A percentile compares a stretch with the other conserved stretches of the same genome.
Conservation (phyloP, 306 rosid genomes). For the Prunus padus region DNA sequence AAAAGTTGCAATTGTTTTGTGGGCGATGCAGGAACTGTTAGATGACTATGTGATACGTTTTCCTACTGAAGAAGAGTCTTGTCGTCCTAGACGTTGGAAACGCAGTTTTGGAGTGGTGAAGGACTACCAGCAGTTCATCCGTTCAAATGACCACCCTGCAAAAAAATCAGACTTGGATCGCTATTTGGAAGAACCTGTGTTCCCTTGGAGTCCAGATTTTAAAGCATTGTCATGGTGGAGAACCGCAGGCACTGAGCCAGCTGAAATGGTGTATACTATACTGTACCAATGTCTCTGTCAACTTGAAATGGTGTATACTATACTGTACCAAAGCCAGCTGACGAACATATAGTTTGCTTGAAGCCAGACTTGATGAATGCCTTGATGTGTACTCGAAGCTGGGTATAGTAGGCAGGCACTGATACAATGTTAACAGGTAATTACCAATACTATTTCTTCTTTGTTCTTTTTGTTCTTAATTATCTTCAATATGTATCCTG, state of each 20-base stretch:
- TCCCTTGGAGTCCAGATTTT: slow-evolving; percentile 16
- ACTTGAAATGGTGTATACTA: slow-evolving; percentile 8
- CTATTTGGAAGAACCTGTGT: slow-evolving; percentile 19
- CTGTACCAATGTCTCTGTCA: slow-evolving; percentile 18
- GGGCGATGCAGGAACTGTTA: neutral
- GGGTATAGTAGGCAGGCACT: neutral
- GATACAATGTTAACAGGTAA: slow-evolving; percentile 1
- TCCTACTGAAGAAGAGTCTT: neutral
- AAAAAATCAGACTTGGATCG: slow-evolving; percentile 11
- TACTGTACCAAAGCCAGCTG: slow-evolving; percentile 17
- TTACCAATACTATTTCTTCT: neutral
- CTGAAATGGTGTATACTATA: no score
- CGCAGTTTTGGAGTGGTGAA: slow-evolving; percentile 2
- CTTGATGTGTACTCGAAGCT: slow-evolving; percentile 12
- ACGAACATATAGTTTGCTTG: neutral
- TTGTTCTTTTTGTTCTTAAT: no score
- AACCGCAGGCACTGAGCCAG: neutral
- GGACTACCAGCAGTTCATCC: slow-evolving; percentile 6
- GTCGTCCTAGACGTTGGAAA: neutral
- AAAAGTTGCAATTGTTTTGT: slow-evolving; percentile 1
- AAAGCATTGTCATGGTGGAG: slow-evolving; percentile 19
- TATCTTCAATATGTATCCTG: no score
- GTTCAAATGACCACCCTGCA: neutral
- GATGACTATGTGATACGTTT: slow-evolving; percentile 12
- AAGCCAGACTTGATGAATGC: slow-evolving; percentile 8